Evolutionary conservation across 768 basidiomycete genomes (phyloP).

Genomic region (Amanita pallidorosea): DNA sequence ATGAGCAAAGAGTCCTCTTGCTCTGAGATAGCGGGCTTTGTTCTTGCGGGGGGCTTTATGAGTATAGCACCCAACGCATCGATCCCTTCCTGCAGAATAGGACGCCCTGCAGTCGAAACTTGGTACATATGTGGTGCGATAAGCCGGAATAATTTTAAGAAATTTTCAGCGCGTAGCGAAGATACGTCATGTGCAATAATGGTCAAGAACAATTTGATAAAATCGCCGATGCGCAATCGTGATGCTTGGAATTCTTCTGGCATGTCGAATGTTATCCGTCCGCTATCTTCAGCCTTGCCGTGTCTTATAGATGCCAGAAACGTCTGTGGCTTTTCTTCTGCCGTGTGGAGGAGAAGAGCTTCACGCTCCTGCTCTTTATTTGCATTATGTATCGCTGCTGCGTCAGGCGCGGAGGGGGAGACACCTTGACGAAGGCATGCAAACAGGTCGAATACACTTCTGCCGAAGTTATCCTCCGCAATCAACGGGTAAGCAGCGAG

Average conservation of each 20-base stretch:
- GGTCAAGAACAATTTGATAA: constrained; percentile 64
- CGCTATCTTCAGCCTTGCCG: constrained; percentile 28
- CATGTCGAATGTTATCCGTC: constrained; percentile 31
- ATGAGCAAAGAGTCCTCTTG: constrained; percentile 12
- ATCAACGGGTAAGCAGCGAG: constrained; percentile 37
- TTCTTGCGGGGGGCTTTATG: constrained; percentile 30
- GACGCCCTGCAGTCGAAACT: constrained; percentile 39
- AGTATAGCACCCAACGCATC: constrained; percentile 54
- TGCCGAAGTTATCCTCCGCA: constrained; percentile 42
- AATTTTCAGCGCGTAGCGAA: constrained; percentile 57
- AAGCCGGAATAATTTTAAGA: constrained; percentile 50
- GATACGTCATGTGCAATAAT: constrained; percentile 69
- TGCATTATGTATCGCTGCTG: constrained; percentile 55
- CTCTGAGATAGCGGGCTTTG: constrained; percentile 28
- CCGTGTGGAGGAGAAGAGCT: constrained; percentile 55
- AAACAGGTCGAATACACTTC: constrained; percentile 48
- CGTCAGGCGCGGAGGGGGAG: constrained; percentile 33
- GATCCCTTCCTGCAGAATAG: constrained; percentile 54
- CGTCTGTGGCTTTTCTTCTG: constrained; percentile 65
- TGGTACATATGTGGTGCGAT: constrained; percentile 49
- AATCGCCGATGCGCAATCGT: constrained; percentile 48
- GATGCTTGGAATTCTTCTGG: constrained; percentile 53
- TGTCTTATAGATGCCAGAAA: constrained; percentile 47
- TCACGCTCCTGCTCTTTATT: constrained; percentile 62
- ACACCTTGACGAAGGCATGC: constrained; percentile 39